These are phyloP conservation scores for Trichoderma virens DNA, from an alignment of 495 filamentous ascomycete species.

Conservation along the genomic window DNA sequence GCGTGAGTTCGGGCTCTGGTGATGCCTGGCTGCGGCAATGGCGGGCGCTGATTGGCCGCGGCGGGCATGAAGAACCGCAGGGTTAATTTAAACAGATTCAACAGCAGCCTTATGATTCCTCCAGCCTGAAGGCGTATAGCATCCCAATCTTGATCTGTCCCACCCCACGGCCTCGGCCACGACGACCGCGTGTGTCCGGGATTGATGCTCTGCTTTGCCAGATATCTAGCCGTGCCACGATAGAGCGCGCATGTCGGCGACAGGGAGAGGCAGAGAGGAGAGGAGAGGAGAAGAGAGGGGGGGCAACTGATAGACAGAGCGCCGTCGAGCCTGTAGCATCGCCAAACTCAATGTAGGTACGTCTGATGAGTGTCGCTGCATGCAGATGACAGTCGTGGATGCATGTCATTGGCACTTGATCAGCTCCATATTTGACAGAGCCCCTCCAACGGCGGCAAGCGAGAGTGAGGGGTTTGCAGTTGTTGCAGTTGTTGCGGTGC, in stretches of 20 bases:
- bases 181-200: background rate
- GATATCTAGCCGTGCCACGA: constrained; percentile 9
- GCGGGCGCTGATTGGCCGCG: constrained; percentile 1
- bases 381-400: constrained; percentile 9
- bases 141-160: constrained; percentile 9
- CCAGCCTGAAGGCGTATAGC: background rate
- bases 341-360: background rate
- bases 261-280: background rate
- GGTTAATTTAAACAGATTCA: background rate
- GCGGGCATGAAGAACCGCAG: background rate
- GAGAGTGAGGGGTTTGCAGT: constrained; percentile 4
- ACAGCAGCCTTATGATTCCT: constrained; percentile 4
- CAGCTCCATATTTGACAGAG: constrained; percentile 6
- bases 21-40: background rate
- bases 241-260: constrained; percentile 1
- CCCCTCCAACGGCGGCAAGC: constrained; percentile 6
- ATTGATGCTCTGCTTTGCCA: background rate
- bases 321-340: background rate
- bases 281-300: background rate
- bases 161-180: background rate
- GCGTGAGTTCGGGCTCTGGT: background rate
- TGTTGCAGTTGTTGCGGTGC: background rate
- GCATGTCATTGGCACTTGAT: constrained; percentile 9
- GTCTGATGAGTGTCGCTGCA: constrained; percentile 9
- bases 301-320: background rate